Evolutionary conservation across 2,329 filamentous ascomycete species (phyloP), one percentile per base, ranked within the genome.

Genomic region (Colletotrichum higginsianum): DNA sequence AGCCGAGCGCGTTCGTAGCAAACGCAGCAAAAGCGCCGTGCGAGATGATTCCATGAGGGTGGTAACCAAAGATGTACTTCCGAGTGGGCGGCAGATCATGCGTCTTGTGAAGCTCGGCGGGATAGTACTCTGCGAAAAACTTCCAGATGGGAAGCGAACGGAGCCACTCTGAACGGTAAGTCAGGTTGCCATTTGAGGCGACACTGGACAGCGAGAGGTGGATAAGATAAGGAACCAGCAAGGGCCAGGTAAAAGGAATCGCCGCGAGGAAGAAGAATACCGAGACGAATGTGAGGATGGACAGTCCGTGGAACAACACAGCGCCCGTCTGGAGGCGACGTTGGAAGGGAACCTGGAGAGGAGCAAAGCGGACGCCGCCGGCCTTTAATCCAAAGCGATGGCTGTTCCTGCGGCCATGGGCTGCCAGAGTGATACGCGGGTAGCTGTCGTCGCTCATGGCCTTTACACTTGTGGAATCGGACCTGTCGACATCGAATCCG

Each of bases 31-130:
- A 98, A 0, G 95, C 96, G n/a, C 96, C 96, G 77, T 98, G 94
- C 6, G 93, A 96, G 78, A 99, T 98, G 81, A 99, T 98, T 30
- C 96, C 96, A 79, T 99, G 96, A 0, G 96, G 96, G 78, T 98
- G 96, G 81, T 98, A 98, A 55, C 96, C 96, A 77, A 99, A 95
- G 74, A 99, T 95, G 84, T 98, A 99, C 82, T 97, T 98, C 74
- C 95, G 88, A 1, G 92, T 94, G 0, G 94, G 89, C 26, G 93
- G 89, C 8, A 99, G 89, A 67, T 92, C 88, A 75, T 93, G 89
- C 4, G 94, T 96, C 75, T 96, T 94, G 84, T 98, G 95, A 49
- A 99, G 87, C 67, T 89, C 89, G 58, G 95, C 94, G 4, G 96
- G 96, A 79, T 97, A 99, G 84, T 98, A 99, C 18, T 91, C 93